Percentiles rank a stretch among this genome's conserved stretches.
Conservation (phyloP, 352 stramenopile genomes). For the Globisporangium spinosum region DNA sequence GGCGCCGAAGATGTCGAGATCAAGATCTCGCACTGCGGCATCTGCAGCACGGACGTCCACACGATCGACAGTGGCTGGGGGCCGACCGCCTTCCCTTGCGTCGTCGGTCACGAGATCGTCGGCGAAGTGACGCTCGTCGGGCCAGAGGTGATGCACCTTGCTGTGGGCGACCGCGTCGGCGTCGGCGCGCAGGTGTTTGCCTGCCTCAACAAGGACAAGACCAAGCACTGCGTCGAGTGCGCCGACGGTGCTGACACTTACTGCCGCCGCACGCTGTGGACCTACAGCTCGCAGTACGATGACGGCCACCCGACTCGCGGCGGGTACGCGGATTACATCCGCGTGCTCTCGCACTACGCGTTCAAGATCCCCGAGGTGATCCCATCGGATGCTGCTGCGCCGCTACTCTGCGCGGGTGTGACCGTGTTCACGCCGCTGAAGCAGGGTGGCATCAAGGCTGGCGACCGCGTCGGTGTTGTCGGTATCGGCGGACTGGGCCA, state of each 20-base stretch:
- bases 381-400: constrained; percentile 43
- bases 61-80: constrained; percentile 45
- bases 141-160: constrained; percentile 49
- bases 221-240: constrained; percentile 51
- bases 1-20: constrained; percentile 47
- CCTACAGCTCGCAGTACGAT: constrained; percentile 44
- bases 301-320: constrained; percentile 30
- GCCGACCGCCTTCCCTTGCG: constrained; percentile 32
- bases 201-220: not conserved
- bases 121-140: constrained; percentile 37
- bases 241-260: constrained; percentile 49
- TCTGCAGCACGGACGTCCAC: constrained; percentile 57
- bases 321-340: constrained; percentile 72
- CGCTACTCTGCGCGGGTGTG: constrained; percentile 82
- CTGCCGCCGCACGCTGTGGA: constrained; percentile 42
- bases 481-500: constrained; percentile 87
- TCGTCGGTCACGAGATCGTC: constrained; percentile 54
- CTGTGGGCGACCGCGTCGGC: constrained; percentile 49
- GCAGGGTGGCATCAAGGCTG: constrained; percentile 36
- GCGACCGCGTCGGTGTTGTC: constrained; percentile 59
- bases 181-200: not conserved
- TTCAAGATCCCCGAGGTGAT: constrained; percentile 76
- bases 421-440: constrained; percentile 77
- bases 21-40: constrained; percentile 55
- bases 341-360: constrained; percentile 54